Evolutionary conservation across 2,329 filamentous ascomycete species (phyloP).

Genomic region (Lecanosticta acicola): DNA sequence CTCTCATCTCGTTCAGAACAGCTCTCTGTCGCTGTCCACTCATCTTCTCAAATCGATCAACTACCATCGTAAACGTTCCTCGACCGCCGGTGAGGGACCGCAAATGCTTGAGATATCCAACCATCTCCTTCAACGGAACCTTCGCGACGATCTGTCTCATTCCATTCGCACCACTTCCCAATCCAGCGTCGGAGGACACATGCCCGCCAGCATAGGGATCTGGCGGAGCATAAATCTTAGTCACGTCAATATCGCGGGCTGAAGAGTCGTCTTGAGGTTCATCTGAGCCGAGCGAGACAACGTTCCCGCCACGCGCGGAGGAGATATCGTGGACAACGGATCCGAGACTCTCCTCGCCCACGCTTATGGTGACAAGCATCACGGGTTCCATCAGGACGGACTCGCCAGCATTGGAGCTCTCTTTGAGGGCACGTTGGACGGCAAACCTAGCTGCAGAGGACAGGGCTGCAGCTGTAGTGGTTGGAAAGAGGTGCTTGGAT

Average conservation of each 20-base stretch:
- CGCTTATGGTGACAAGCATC: conserved; percentile 81
- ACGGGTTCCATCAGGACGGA: conserved; percentile 83
- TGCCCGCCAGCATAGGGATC: conserved; percentile 62
- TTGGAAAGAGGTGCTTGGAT: conserved; percentile 57
- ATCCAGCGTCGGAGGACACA: conserved; percentile 6
- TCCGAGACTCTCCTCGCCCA: conserved; percentile 75
- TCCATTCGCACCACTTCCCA: conserved; percentile 14
- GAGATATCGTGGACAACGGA: conserved; percentile 77
- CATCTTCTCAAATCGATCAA: conserved; percentile 67
- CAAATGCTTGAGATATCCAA: conserved; percentile 85
- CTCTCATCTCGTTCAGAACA: conserved; percentile 41
- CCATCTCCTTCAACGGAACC: conserved; percentile 93
- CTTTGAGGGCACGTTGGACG: conserved; percentile 62
- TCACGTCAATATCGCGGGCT: conserved; percentile 44
- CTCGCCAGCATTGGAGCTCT: conserved; percentile 46
- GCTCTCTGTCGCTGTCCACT: conserved; percentile 54
- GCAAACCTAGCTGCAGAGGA: conserved; percentile 64
- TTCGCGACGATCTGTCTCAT: conserved; percentile 65
- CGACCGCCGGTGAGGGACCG: conserved; percentile 83
- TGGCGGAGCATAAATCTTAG: conserved; percentile 76
- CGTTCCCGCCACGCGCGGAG: conserved; percentile 65
- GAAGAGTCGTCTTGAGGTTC: conserved; percentile 10
- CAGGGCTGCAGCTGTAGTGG: conserved; percentile 60
- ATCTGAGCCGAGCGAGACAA: conserved; percentile 60
- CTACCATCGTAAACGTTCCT: conserved; percentile 68